Evolutionary conservation across 2,329 filamentous ascomycete genomes (phyloP).

Genomic region (Colletotrichum caudatum): DNA sequence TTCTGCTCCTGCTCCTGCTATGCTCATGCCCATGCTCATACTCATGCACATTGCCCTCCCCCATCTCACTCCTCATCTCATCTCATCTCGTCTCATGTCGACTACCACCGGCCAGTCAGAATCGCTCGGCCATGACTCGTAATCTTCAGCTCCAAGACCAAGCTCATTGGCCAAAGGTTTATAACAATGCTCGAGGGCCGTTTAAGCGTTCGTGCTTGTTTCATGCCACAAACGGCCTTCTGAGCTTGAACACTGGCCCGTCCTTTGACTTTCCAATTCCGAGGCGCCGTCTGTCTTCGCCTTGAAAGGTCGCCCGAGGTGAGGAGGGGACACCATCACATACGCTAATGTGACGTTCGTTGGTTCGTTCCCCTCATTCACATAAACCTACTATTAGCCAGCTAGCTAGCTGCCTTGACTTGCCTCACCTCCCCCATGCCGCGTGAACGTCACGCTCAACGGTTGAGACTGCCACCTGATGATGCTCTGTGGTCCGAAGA

Average conservation of each 20-base stretch:
- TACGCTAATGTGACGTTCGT: conserved; percentile 24
- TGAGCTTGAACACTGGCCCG: conserved; percentile 4
- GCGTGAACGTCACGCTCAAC: neutral
- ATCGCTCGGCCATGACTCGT: conserved; percentile 25
- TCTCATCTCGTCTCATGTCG: conserved; percentile 34
- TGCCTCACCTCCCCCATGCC: neutral
- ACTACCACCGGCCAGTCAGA: conserved; percentile 20
- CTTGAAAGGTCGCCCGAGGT: neutral
- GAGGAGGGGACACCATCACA: conserved; percentile 4
- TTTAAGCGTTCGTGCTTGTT: conserved; percentile 32
- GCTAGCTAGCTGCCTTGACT: neutral
- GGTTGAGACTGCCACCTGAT: neutral
- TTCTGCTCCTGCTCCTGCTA: neutral
- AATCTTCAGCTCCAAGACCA: neutral
- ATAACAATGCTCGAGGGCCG: conserved; percentile 28
- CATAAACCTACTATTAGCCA: neutral
- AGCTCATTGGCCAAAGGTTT: conserved; percentile 28
- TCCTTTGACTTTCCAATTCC: neutral
- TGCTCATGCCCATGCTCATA: conserved; percentile 7
- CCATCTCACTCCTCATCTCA: conserved; percentile 2
- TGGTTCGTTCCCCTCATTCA: conserved; percentile 18
- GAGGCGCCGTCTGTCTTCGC: neutral
- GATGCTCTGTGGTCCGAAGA: neutral
- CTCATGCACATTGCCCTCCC: conserved; percentile 16
- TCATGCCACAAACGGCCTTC: conserved; percentile 35